Evolutionary conservation across 345 rosid species (phyloP).

Genomic region (Angophora floribunda): DNA sequence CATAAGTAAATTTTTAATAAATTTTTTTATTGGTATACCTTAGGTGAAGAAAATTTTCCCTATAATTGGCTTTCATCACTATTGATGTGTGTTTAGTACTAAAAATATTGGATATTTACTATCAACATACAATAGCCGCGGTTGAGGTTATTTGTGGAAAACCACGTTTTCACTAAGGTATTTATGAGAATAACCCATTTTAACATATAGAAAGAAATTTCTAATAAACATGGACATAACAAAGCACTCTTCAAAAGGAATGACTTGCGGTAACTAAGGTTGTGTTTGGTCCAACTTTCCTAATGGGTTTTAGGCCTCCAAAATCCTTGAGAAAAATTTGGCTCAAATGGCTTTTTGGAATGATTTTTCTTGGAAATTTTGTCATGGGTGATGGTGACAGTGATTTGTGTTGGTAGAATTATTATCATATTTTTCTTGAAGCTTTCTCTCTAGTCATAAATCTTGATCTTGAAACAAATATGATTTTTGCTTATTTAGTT

Average conservation of each 20-base stretch:
- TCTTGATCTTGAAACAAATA: background rate
- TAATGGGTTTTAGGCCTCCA: no score
- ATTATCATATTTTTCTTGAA: background rate
- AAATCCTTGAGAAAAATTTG: no score
- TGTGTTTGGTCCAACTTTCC: fast-evolving
- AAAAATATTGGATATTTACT: background rate
- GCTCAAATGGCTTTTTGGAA: no score
- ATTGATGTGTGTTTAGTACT: no score
- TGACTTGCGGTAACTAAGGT: background rate
- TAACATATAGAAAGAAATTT: background rate
- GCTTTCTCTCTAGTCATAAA: background rate
- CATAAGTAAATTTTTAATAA: background rate
- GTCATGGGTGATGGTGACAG: background rate
- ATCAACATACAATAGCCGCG: fast-evolving
- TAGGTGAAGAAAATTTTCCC: no score
- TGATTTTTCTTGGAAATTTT: background rate
- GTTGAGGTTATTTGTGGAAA: background rate
- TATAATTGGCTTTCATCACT: no score
- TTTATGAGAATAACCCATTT: background rate
- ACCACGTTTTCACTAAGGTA: background rate
- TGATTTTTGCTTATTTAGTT: background rate
- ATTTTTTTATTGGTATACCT: no score
- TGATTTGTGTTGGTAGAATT: background rate
- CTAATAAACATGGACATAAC: background rate
- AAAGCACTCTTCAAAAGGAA: background rate